These are phyloP conservation scores for Vitis riparia DNA, from an alignment of 164 flowering plant genomes.

Conservation along the genomic window DNA sequence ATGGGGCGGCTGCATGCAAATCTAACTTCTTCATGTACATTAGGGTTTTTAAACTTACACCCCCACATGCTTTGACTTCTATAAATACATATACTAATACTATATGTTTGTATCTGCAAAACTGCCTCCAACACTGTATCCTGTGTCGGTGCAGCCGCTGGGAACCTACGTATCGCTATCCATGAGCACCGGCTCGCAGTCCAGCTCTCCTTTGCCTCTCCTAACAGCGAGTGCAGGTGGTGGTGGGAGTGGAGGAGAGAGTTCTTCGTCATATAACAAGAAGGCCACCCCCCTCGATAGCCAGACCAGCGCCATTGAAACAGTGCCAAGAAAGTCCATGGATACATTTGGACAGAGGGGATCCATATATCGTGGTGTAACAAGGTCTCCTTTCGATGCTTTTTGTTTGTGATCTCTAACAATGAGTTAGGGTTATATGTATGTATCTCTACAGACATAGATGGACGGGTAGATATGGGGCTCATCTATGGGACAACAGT, in stretches of 20 bases:
- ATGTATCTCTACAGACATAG: conserved; percentile 58
- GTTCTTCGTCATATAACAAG: conserved; percentile 39
- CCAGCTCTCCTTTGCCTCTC: conserved; percentile 38
- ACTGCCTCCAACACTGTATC: conserved; percentile 8
- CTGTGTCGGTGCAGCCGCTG: conserved; percentile 5
- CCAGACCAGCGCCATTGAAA: conserved; percentile 52
- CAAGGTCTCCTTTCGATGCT: conserved; percentile 45
- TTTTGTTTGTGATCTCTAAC: neutral
- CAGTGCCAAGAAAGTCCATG: conserved; percentile 68
- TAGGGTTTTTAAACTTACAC: too few relatives aligned
- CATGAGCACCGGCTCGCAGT: conserved; percentile 64
- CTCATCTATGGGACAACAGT: conserved; percentile 97
- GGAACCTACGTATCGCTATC: conserved; percentile 45
- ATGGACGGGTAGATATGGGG: conserved; percentile 97
- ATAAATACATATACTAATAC: too few relatives aligned
- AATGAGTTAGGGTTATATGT: neutral
- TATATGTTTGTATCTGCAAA: too few relatives aligned
- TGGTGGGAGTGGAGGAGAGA: conserved; percentile 28
- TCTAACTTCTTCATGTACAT: too few relatives aligned
- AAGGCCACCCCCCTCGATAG: conserved; percentile 20
- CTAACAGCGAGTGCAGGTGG: conserved; percentile 12
- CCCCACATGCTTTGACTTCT: too few relatives aligned
- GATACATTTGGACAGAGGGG: conserved; percentile 95
- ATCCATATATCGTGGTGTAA: conserved; percentile 95
- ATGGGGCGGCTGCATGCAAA: too few relatives aligned